Conservation (phyloP, 1,284 basidiomycete genomes). For the Sanghuangporus baumii region DNA sequence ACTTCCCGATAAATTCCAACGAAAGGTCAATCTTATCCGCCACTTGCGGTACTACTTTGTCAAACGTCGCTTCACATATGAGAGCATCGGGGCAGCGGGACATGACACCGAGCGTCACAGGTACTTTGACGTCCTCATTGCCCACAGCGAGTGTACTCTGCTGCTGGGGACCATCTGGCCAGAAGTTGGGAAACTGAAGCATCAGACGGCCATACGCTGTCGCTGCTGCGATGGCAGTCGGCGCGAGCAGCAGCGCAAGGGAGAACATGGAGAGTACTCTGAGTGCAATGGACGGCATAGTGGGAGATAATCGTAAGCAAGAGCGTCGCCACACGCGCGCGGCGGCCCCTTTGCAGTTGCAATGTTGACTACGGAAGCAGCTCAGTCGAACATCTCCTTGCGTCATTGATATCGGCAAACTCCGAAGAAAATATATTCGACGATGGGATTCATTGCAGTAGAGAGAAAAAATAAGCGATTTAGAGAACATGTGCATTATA, state of each 20-base stretch:
- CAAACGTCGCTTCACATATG: conserved; percentile 73
- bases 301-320: conserved; percentile 1
- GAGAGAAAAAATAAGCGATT: neutral
- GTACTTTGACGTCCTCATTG: conserved; percentile 25
- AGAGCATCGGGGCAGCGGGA: conserved; percentile 74
- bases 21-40: conserved; percentile 63
- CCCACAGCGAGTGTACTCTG: neutral
- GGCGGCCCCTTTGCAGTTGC: neutral
- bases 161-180: neutral
- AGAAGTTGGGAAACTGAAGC: conserved; percentile 11
- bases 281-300: conserved; percentile 1
- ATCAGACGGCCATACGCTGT: conserved; percentile 10
- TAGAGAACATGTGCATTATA: neutral
- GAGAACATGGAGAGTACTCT: conserved; percentile 10
- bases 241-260: neutral
- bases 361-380: neutral
- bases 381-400: conserved; percentile 2
- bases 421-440: neutral
- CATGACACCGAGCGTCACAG: conserved; percentile 65
- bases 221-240: conserved; percentile 1
- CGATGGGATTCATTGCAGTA: neutral
- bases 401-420: conserved; percentile 8
- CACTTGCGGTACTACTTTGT: conserved; percentile 61
- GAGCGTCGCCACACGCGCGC: neutral
- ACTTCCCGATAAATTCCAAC: conserved; percentile 73